Base-by-base conservation (phyloP, 805 yeast genomes). In the Yarrowia sp. region DNA sequence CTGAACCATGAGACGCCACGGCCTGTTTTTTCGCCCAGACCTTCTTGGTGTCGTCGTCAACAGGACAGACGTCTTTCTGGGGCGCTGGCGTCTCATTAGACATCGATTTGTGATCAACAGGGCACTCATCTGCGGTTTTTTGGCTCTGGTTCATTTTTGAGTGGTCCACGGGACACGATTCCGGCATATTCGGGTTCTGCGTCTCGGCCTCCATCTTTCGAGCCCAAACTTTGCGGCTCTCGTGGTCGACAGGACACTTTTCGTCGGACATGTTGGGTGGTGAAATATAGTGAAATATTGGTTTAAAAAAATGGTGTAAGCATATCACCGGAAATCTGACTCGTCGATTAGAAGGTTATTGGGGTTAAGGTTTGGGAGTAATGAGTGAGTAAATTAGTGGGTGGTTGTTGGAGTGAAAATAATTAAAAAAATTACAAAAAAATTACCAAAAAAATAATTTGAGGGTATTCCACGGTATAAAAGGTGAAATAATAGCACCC, bases 1-100 rank as follows among this genome's bases (percentile, higher is more conserved):
- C 35, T 10, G 68, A 32, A 6, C 50, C 61, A 17, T 36, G 42
- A 2, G 64, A 58, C 4, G 64, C 64, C 3, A 33, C 51, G 1
- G 32, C 9, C 17, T 68, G 73, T 60, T 78, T 70, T 61, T 77
- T 77, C 28, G 84, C 71, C 92, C 92, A 88, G 41, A 78, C 79
- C 44, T 81, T 81, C 66, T 89, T 75, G 4, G 89, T 80, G n/a
- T 73, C 73, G 67, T 83, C 88, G 69, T 86, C 89, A 18, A 89
- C 92, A 0, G 93, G 93, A 71, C 93, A 89, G 66, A 75, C 28
- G 4, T 22, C 38, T 35, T 35, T 80, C 17, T 69, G 71, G 4
- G 68, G 66, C 7, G 53, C 14, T 11, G 32, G n/a, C 14, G 32
- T 6, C 6, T 22, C 18, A 5, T 42, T 42, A 10, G 17, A n/a